A percentile compares a stretch with the other conserved stretches of the same genome.
Conservation (phyloP, 192 early-diverging fungal species). For the Entomortierella chlamydospora region DNA sequence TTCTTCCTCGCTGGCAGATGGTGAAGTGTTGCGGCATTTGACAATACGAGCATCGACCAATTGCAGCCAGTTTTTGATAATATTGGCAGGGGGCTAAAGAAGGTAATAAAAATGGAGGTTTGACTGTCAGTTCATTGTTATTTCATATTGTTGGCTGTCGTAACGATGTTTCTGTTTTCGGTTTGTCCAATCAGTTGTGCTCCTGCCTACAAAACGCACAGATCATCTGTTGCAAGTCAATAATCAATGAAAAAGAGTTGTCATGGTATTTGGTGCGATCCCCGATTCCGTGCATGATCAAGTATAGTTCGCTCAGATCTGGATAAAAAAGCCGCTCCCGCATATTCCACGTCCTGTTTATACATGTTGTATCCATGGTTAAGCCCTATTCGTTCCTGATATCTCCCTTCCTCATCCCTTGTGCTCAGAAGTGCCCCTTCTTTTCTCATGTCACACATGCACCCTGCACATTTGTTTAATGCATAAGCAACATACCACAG, state of each 20-base stretch:
- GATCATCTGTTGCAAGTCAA: no score
- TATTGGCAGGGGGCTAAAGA: conserved; percentile 68
- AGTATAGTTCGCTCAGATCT: no score
- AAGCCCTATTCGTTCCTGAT: not conserved
- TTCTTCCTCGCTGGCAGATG: conserved; percentile 46
- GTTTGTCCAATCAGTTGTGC: not conserved
- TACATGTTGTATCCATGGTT: not conserved
- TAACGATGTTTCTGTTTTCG: no score
- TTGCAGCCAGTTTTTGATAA: conserved; percentile 79
- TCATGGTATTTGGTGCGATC: no score
- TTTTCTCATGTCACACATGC: no score
- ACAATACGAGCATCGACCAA: conserved; percentile 70
- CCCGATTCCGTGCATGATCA: no score
- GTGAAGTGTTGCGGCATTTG: conserved; percentile 29
- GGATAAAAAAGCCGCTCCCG: no score
- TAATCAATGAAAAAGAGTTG: no score
- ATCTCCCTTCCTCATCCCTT: not conserved
- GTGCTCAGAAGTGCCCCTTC: not conserved
- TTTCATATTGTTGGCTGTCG: no score
- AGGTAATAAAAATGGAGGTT: not conserved
- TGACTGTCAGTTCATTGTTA: no score
- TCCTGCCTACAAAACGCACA: conserved; percentile 8
- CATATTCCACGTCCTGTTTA: no score
- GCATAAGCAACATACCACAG: conserved; percentile 64
- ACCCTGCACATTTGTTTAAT: no score